phyloP scores from a whole-genome alignment of 495 filamentous ascomycete species.

The Penicillium angulare region DNA sequence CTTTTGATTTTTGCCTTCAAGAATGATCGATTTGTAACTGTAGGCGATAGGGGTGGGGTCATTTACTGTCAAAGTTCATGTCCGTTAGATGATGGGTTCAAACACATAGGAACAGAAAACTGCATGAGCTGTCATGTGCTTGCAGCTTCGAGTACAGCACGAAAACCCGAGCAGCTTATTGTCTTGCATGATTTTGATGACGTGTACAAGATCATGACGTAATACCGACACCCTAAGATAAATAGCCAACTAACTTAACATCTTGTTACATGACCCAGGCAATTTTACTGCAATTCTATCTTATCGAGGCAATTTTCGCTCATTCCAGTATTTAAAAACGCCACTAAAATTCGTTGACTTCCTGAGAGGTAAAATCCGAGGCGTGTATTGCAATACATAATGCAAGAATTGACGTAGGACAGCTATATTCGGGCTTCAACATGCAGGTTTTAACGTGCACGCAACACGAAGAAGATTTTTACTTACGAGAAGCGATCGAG shows the following conservation, averaged over 20 bases:
- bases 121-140: not conserved
- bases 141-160: no score
- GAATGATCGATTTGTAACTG: not conserved
- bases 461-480: not conserved
- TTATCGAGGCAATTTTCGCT: not conserved
- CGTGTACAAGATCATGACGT: not conserved
- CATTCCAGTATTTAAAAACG: not conserved
- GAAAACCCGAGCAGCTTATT: no score
- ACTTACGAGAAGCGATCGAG: not conserved
- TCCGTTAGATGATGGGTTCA: not conserved
- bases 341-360: not conserved
- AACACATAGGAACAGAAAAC: not conserved
- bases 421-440: not conserved
- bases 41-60: constrained; percentile 2
- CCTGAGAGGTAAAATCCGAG: not conserved
- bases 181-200: not conserved
- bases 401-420: not conserved
- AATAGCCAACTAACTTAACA: no score
- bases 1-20: not conserved
- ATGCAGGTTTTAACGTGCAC: not conserved
- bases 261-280: not conserved
- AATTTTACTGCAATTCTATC: not conserved
- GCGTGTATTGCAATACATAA: not conserved
- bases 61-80: constrained; percentile 2
- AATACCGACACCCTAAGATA: not conserved